Base-by-base conservation (phyloP, 2,329 filamentous ascomycete species). In the Acrocalymma vagum region DNA sequence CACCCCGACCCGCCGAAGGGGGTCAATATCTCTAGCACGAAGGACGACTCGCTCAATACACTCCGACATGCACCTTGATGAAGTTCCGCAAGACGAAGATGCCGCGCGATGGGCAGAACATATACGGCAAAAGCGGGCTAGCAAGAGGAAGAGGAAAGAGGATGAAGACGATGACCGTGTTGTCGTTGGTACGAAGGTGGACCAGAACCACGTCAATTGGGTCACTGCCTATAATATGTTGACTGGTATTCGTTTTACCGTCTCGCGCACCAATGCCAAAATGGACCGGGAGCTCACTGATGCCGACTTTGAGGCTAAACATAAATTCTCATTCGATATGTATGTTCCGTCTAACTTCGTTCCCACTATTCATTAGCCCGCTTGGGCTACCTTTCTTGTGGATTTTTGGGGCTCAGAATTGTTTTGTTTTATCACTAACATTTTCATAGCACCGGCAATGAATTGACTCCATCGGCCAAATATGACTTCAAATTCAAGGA, bases 401-500 rank as follows among this genome's bases (percentile, higher is more conserved):
- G 32, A 15, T 41, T 39, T 32, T 49, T 53, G 23, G 45, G 43
- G 31, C 46, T 51, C 24, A 45, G 27, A 15, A 51, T 42, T 49
- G 26, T 36, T 29, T 45, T 38, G 38, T 45, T 40, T 48, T 40
- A 28, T 17, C 30, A 38, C 50, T 58, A 32, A 76, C 80, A 60
- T 21, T 23, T 20, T 40, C 25, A 42, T 62, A 92, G 88, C 65
- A 95, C 92, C 53, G 94, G 94, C 53, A 96, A 96, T 70, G 94
- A 99, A 76, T 78, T 99, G 68, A 95, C 95, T 5, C 94, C 94
- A 15, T 96, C 93, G 48, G 92, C 94, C 57, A 97, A 99, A 74
- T 99, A 99, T 77, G 94, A 99, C 75, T 99, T 99, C 84, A 99
- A 99, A 73, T 99, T 99, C 80, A 99, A 99, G 76, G 94, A 99